Evolutionary conservation across 768 basidiomycete genomes (phyloP), one percentile per base, ranked within the genome.

Genomic region (Tricholoma flavovirens): DNA sequence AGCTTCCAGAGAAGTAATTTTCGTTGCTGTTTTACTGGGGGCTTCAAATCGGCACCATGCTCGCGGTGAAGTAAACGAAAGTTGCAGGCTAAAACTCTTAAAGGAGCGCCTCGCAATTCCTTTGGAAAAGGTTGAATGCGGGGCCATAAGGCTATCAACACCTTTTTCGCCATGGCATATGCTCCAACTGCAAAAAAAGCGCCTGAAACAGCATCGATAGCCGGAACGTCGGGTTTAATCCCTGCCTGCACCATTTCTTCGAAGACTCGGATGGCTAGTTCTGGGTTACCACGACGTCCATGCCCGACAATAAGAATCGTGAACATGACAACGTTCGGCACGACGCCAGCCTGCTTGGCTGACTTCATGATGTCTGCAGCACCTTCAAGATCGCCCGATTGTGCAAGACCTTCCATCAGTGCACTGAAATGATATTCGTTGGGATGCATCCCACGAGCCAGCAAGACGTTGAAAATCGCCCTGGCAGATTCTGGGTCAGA

Each of bases 271-370:
- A 80, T 69, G 0, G 88, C 88, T 24, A 70, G 65, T 3, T 72
- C 70, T 5, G 87, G 81, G 30, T 82, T 70, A 12, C 81, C 79
- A 51, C 76, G 75, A n/a, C 82, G 80, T 19, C 81, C 87, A 67
- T 86, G 80, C 2, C 87, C 90, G 33, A 77, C 74, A 61, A 94
- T 84, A 58, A 94, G 77, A 58, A 86, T 83, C 22, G 90, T 92
- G 74, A 84, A 88, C 78, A 89, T 82, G 45, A 85, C 78, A 17
- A 81, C 76, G 60, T 84, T 83, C 19, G 84, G 80, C 21, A 73
- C 68, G 56, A 87, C 66, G 22, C 83, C 82, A 4, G 77, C 74
- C 38, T 72, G 69, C 38, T 66, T 63, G 24, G 83, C 81, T 15
- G 81, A 69, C 57, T 69, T 71, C 74, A 94, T 77, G 42, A 84